These are phyloP conservation scores for Mrakia frigida DNA, from an alignment of 768 basidiomycete genomes.

Conservation along the genomic window DNA sequence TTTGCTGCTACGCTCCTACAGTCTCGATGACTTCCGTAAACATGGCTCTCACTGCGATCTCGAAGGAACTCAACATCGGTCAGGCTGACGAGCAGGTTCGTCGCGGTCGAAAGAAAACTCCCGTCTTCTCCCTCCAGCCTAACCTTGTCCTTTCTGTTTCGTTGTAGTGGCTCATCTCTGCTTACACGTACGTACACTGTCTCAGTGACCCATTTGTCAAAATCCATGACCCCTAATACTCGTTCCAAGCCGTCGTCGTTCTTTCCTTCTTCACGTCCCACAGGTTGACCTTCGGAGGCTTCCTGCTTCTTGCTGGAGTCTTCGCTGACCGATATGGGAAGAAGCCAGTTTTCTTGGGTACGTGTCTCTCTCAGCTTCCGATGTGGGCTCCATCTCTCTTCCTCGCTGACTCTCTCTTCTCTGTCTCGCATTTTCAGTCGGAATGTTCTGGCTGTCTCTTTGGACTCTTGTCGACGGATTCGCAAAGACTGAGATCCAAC, in stretches of 20 bases:
- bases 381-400: conserved; percentile 3
- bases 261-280: not conserved
- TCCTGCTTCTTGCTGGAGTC: conserved; percentile 34
- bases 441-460: conserved; percentile 23
- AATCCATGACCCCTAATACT: no score
- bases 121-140: no score
- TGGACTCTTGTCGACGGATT: conserved; percentile 11
- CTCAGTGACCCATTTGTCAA: no score
- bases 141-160: no score
- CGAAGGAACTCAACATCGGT: conserved; percentile 31
- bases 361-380: no score
- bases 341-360: conserved; percentile 29
- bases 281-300: conserved; percentile 32
- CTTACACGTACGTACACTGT: conserved; percentile 1
- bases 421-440: not conserved
- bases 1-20: not conserved
- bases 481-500: conserved; percentile 10
- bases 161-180: conserved; percentile 32
- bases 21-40: conserved; percentile 31
- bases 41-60: conserved; percentile 32
- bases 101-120: not conserved
- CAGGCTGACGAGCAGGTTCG: conserved; percentile 18
- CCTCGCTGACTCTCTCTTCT: conserved; percentile 2
- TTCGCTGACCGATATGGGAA: conserved; percentile 34
- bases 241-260: not conserved